A percentile compares a stretch with the other conserved stretches of the same genome.
These are phyloP conservation scores for Rugonectria rugulosa DNA, from an alignment of 2,329 filamentous ascomycete species.

Conservation along the genomic window DNA sequence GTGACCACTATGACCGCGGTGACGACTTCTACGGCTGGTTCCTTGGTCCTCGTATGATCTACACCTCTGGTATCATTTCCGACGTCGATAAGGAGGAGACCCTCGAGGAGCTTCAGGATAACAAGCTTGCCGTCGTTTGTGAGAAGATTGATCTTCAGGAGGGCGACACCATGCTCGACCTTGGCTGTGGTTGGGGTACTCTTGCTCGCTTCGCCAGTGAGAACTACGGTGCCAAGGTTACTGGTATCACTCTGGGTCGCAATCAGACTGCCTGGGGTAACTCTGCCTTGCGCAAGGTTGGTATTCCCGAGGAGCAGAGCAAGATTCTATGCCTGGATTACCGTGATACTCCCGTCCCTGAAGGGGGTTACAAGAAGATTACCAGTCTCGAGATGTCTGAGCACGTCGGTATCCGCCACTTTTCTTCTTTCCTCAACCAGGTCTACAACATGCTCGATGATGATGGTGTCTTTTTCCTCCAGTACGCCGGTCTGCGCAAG, in stretches of 20 bases:
- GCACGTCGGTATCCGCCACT: constrained; percentile 94
- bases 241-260: constrained; percentile 90
- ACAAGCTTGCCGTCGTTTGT: constrained; percentile 94
- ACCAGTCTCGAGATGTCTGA: constrained; percentile 98
- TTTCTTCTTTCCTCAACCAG: constrained; percentile 81
- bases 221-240: constrained; percentile 86
- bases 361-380: constrained; percentile 83
- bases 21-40: constrained; percentile 99
- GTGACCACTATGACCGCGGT: constrained; percentile 96
- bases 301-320: constrained; percentile 86
- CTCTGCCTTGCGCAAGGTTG: constrained; percentile 81
- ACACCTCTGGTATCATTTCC: constrained; percentile 93
- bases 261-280: constrained; percentile 99
- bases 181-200: constrained; percentile 98
- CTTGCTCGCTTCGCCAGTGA: constrained; percentile 91
- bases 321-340: constrained; percentile 96
- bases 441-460: constrained; percentile 96
- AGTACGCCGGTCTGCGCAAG: constrained; percentile 93
- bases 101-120: constrained; percentile 95
- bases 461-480: constrained; percentile 94
- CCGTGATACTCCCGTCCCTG: constrained; percentile 85
- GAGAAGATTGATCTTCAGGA: constrained; percentile 90
- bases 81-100: constrained; percentile 88
- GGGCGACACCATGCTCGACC: constrained; percentile 87
- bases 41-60: constrained; percentile 97